phyloP scores from a whole-genome alignment of 2,329 filamentous ascomycete species.

The Scedosporium dehoogii region DNA sequence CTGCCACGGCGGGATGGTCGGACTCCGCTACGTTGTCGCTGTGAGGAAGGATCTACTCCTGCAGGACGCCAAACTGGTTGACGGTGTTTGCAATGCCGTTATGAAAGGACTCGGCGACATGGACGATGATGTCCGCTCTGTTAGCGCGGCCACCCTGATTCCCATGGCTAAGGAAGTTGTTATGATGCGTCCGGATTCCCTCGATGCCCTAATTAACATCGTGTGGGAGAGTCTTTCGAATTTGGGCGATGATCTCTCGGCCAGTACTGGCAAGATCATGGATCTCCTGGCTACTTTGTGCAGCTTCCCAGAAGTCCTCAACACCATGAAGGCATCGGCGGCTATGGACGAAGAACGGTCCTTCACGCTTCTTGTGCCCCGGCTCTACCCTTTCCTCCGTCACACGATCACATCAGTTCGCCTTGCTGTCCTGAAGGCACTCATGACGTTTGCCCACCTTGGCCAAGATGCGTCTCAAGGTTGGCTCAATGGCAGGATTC shows the following conservation, averaged over 20 bases:
- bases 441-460: slow-evolving; percentile 86
- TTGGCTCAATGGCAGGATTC: slow-evolving; percentile 84
- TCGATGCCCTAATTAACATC: slow-evolving; percentile 80
- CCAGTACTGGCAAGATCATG: slow-evolving; percentile 97
- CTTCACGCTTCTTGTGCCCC: slow-evolving; percentile 83
- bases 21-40: slow-evolving; percentile 86
- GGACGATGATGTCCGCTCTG: slow-evolving; percentile 92
- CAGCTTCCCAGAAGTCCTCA: slow-evolving; percentile 82
- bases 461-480: slow-evolving; percentile 70
- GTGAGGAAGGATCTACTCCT: slow-evolving; percentile 88
- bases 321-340: slow-evolving; percentile 88
- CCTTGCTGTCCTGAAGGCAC: slow-evolving; percentile 81
- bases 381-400: slow-evolving; percentile 89
- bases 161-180: slow-evolving; percentile 96
- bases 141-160: slow-evolving; percentile 93
- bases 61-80: slow-evolving; percentile 74
- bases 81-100: slow-evolving; percentile 83
- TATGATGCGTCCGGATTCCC: slow-evolving; percentile 63
- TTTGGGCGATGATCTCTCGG: slow-evolving; percentile 92
- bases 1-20: slow-evolving; percentile 97
- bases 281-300: slow-evolving; percentile 92
- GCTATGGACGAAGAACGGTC: slow-evolving; percentile 75
- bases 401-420: slow-evolving; percentile 96
- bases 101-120: slow-evolving; percentile 88
- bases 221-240: slow-evolving; percentile 97